These are phyloP conservation scores for Imleria badia DNA, from an alignment of 768 basidiomycete genomes.

Conservation along the genomic window DNA sequence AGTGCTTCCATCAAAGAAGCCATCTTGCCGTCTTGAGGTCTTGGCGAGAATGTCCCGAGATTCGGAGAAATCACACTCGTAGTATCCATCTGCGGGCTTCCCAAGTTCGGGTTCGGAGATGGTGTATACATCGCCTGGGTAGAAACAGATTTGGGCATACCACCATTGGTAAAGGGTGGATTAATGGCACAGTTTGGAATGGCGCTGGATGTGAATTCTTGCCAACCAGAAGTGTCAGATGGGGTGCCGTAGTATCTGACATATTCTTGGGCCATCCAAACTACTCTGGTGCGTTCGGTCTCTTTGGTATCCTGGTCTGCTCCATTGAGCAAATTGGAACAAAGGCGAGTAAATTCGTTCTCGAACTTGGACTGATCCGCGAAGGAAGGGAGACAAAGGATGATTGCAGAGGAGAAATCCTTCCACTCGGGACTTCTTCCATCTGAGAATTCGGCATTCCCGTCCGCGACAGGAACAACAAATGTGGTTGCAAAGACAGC, in stretches of 20 bases:
- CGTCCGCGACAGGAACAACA: conserved; percentile 21
- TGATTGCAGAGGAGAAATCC: conserved; percentile 58
- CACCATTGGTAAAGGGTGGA: conserved; percentile 22
- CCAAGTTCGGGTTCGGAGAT: conserved; percentile 42
- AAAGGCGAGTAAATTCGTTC: conserved; percentile 66
- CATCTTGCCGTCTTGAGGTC: conserved; percentile 45
- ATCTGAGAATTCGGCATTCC: conserved; percentile 16
- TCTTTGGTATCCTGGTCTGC: conserved; percentile 41
- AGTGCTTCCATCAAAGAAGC: conserved; percentile 50
- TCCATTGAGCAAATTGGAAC: conserved; percentile 61
- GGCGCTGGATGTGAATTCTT: conserved; percentile 51
- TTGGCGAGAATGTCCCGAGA: conserved; percentile 51
- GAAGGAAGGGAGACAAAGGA: conserved; percentile 60
- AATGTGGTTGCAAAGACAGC: conserved; percentile 77
- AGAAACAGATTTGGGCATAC: conserved; percentile 47
- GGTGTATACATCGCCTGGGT: conserved; percentile 53
- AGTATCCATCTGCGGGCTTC: conserved; percentile 20
- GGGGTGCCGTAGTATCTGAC: conserved; percentile 55
- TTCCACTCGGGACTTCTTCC: conserved; percentile 47
- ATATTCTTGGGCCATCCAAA: conserved; percentile 69
- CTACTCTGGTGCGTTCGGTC: conserved; percentile 46
- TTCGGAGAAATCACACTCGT: conserved; percentile 39
- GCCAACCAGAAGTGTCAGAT: conserved; percentile 54
- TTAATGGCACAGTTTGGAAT: conserved; percentile 43
- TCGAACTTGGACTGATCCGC: conserved; percentile 61